phyloP scores from a whole-genome alignment of 2,329 filamentous ascomycete genomes.

The Boeremia lycopersici region DNA sequence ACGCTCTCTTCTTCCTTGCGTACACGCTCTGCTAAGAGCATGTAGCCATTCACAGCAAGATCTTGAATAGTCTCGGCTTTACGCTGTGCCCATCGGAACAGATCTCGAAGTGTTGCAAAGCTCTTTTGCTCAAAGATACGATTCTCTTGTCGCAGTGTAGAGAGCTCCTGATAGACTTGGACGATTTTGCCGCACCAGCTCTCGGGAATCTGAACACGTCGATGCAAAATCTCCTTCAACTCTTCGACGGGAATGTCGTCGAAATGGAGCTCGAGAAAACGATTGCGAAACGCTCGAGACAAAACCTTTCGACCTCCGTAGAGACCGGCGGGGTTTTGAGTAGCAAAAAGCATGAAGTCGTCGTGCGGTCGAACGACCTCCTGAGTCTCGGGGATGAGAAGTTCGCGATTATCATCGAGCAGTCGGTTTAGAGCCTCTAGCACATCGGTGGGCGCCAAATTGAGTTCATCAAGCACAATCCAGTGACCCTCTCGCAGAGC shows the following conservation, averaged over 20 bases:
- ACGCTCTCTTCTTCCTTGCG: slow-evolving; percentile 85
- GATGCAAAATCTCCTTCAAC: slow-evolving; percentile 86
- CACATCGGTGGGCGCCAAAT: slow-evolving; percentile 95
- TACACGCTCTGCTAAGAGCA: slow-evolving; percentile 93
- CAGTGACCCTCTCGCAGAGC: slow-evolving; percentile 92
- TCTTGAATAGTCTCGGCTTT: slow-evolving; percentile 85
- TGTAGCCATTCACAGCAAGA: slow-evolving; percentile 90
- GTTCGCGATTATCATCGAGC: slow-evolving; percentile 92
- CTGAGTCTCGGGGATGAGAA: slow-evolving; percentile 95
- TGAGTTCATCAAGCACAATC: slow-evolving; percentile 98
- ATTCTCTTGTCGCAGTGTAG: slow-evolving; percentile 84
- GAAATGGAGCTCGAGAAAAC: slow-evolving; percentile 96
- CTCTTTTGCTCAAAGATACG: slow-evolving; percentile 96
- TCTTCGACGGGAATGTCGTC: slow-evolving; percentile 98
- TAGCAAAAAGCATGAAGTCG: slow-evolving; percentile 97
- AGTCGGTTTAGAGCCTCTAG: slow-evolving; percentile 94
- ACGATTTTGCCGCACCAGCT: slow-evolving; percentile 93
- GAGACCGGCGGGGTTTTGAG: slow-evolving; percentile 92
- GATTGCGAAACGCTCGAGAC: slow-evolving; percentile 92
- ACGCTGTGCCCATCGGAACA: slow-evolving; percentile 93
- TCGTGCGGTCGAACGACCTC: slow-evolving; percentile 89
- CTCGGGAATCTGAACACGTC: slow-evolving; percentile 85
- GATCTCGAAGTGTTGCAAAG: slow-evolving; percentile 92
- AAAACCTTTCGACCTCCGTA: slow-evolving; percentile 95
- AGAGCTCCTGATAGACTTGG: slow-evolving; percentile 90